A percentile compares a stretch with the other conserved stretches of the same genome.
Conservation (phyloP, 1,284 basidiomycete genomes). For the Boletus albobrunnescens region DNA sequence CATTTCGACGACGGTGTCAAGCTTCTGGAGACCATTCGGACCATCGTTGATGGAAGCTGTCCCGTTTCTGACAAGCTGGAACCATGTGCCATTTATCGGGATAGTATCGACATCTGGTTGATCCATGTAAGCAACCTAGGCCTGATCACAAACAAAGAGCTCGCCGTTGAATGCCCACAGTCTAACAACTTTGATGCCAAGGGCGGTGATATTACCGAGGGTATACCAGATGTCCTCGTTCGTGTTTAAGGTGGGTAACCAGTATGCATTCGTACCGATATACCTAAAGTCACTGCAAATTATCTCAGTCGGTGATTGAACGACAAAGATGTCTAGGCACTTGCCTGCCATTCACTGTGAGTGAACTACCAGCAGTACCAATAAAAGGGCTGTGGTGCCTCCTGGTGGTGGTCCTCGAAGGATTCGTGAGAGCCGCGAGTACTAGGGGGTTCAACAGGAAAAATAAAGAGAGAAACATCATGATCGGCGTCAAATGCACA, state of each 20-base stretch:
- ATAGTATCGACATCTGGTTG: slow-evolving; percentile 48
- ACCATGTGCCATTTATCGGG: slow-evolving; percentile 56
- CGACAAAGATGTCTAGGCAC: slow-evolving; percentile 22
- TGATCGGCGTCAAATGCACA: slow-evolving; percentile 10
- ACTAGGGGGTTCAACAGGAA: slow-evolving; percentile 16
- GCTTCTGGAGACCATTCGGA: slow-evolving; percentile 59
- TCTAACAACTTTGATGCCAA: slow-evolving; percentile 59
- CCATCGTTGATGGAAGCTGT: slow-evolving; percentile 54
- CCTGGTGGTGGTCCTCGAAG: slow-evolving; percentile 16
- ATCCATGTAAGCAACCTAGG: slow-evolving; percentile 6
- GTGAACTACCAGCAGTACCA: slow-evolving; percentile 39
- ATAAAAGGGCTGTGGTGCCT: slow-evolving; percentile 38
- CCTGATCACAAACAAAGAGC: slow-evolving; percentile 19
- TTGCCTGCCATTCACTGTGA: slow-evolving; percentile 47
- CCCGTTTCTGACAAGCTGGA: slow-evolving; percentile 47
- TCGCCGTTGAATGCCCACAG: slow-evolving; percentile 64
- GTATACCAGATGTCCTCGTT: slow-evolving; percentile 57
- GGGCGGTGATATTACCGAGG: slow-evolving; percentile 51
- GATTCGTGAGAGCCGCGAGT: slow-evolving; percentile 9
- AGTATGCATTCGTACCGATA: slow-evolving; percentile 66
- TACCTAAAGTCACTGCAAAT: slow-evolving; percentile 46
- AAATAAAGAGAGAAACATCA: slow-evolving; percentile 18
- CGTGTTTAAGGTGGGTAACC: slow-evolving; percentile 55
- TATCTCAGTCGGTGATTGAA: slow-evolving; percentile 3
- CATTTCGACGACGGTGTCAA: slow-evolving; percentile 59